Evolutionary conservation across 164 flowering plant genomes (phyloP).

Genomic region (Aristolochia contorta): DNA sequence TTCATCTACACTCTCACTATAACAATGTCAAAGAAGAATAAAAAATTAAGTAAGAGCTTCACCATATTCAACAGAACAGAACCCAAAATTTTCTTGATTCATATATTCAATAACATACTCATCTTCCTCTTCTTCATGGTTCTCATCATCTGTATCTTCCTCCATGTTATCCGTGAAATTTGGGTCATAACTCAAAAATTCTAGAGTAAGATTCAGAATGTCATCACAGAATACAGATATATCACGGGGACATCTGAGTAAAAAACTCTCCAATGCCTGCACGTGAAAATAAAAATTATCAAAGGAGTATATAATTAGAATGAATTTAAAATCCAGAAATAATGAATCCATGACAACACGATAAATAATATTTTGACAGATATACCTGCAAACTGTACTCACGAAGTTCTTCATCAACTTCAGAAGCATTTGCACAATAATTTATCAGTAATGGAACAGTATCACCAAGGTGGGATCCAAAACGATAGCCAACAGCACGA

Average conservation of each 20-base stretch:
- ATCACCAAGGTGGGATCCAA: conserved; percentile 90
- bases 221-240: conserved; percentile 74
- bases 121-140: conserved; percentile 82
- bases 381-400: conserved; percentile 96
- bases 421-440: conserved; percentile 89
- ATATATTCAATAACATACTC: conserved; percentile 48
- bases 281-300: conserved; percentile 3
- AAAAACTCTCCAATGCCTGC: conserved; percentile 94
- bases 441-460: conserved; percentile 73
- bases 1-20: conserved; percentile 90
- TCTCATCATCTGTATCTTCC: conserved; percentile 92
- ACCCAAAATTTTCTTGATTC: background rate
- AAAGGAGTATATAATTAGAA: background rate
- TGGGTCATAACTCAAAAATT: conserved; percentile 90
- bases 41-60: background rate
- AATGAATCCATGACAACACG: background rate
- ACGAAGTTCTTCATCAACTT: conserved; percentile 97
- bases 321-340: background rate
- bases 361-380: background rate
- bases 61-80: background rate
- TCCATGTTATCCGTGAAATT: conserved; percentile 98
- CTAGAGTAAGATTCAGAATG: conserved; percentile 73
- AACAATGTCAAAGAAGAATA: conserved; percentile 9
- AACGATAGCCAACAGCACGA: conserved; percentile 98
- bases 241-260: conserved; percentile 91